Percentiles rank a stretch among this genome's conserved stretches.
Conservation (phyloP, 129 eudicot species). For the Calendula officinalis region DNA sequence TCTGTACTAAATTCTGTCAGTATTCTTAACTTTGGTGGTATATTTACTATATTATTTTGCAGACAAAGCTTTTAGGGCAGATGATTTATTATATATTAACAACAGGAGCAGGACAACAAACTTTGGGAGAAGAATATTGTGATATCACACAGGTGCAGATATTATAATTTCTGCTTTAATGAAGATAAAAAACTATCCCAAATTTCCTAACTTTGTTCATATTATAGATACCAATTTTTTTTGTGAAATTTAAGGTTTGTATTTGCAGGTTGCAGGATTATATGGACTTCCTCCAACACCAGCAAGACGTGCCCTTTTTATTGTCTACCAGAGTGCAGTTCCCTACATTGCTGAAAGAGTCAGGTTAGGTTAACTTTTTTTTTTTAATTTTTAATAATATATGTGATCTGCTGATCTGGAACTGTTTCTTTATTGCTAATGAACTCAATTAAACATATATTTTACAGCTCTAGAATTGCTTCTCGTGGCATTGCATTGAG, state of each 20-base stretch:
- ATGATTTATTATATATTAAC: constrained; percentile 91
- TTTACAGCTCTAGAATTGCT: constrained; percentile 90
- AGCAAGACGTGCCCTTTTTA: constrained; percentile 91
- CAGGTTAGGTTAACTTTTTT: constrained; percentile 42
- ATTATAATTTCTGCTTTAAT: constrained; percentile 6
- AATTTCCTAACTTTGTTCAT: constrained; percentile 8
- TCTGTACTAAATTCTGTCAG: constrained; percentile 1
- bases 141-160: constrained; percentile 82
- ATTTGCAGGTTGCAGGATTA: constrained; percentile 78
- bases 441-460: constrained; percentile 10
- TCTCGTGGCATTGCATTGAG: constrained; percentile 80
- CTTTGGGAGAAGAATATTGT: constrained; percentile 96
- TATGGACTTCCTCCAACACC: constrained; percentile 98
- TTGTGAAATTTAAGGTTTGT: constrained; percentile 18
- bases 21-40: constrained; percentile 1
- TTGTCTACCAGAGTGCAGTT: constrained; percentile 85
- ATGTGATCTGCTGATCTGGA: constrained; percentile 5
- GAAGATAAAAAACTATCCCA: constrained; percentile 11
- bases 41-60: constrained; percentile 30
- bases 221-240: neutral
- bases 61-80: constrained; percentile 95
- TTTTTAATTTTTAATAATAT: neutral
- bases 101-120: constrained; percentile 95
- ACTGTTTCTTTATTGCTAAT: constrained; percentile 3
- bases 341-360: constrained; percentile 97